These are phyloP conservation scores for Penicillium sp. DNA, from an alignment of 2,329 filamentous ascomycete genomes.

Conservation along the genomic window DNA sequence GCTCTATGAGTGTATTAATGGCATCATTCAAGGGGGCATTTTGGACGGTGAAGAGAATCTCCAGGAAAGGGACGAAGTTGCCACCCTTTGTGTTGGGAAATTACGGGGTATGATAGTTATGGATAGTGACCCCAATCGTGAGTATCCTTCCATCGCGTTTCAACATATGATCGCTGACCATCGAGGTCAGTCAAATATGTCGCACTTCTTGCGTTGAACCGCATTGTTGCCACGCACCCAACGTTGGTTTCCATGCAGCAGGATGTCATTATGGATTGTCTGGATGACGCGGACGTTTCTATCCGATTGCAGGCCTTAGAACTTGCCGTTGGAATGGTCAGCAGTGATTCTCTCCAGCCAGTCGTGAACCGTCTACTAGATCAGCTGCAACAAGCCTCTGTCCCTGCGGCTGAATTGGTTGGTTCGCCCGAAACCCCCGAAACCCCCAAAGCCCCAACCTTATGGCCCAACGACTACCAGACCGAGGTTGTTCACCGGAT, in stretches of 20 bases:
- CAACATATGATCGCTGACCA: constrained; percentile 8
- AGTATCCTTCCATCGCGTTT: constrained; percentile 40
- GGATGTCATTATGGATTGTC: constrained; percentile 93
- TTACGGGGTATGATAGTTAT: constrained; percentile 91
- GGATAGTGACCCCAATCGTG: constrained; percentile 88
- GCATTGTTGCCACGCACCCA: constrained; percentile 85
- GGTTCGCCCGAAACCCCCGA: background rate
- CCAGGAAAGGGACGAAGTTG: constrained; percentile 85
- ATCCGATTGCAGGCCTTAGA: constrained; percentile 92
- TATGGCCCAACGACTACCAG: constrained; percentile 81
- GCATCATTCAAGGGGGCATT: constrained; percentile 95
- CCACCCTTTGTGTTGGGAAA: constrained; percentile 86
- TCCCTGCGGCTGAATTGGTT: constrained; percentile 32
- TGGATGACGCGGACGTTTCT: constrained; percentile 93
- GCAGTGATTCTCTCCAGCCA: constrained; percentile 75
- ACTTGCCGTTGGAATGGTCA: constrained; percentile 91
- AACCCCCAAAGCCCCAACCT: constrained; percentile 45
- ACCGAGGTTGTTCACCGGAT: constrained; percentile 79
- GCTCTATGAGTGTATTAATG: constrained; percentile 96
- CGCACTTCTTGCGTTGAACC: constrained; percentile 89
- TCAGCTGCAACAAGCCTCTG: constrained; percentile 69
- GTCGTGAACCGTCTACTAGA: constrained; percentile 85
- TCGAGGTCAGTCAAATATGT: constrained; percentile 82
- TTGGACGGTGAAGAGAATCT: constrained; percentile 77
- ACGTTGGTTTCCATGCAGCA: constrained; percentile 87